Percentiles rank a stretch among this genome's conserved stretches.
Conservation (phyloP, 139 green algal species). For the Chlamydomonas urium region DNA sequence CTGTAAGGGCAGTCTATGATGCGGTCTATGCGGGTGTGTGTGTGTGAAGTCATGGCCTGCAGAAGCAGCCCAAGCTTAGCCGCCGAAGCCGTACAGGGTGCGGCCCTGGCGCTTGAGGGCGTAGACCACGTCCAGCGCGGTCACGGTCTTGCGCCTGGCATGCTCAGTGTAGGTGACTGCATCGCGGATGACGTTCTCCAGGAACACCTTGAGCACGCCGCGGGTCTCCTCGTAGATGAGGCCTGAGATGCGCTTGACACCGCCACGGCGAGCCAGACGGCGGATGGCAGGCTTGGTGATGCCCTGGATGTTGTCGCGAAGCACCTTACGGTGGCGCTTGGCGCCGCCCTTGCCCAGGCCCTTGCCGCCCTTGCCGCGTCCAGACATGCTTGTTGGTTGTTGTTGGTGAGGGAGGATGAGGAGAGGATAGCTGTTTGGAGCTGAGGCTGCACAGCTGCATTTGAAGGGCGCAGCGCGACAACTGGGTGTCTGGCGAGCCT, state of each 20-base stretch:
- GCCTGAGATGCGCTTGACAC: constrained; percentile 84
- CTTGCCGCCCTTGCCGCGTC: constrained; percentile 16
- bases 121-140: constrained; percentile 92
- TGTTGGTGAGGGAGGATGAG: no score
- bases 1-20: no score
- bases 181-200: constrained; percentile 87
- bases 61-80: no score
- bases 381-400: no score
- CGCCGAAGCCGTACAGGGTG: constrained; percentile 96
- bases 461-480: no score
- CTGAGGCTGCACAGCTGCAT: no score
- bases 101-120: constrained; percentile 92
- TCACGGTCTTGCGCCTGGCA: constrained; percentile 91
- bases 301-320: constrained; percentile 93
- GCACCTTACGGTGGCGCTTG: constrained; percentile 91
- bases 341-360: constrained; percentile 73
- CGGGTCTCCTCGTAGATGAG: constrained; percentile 89
- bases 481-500: no score
- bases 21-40: no score
- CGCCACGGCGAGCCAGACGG: constrained; percentile 63
- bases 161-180: constrained; percentile 97
- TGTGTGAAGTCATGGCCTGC: not conserved
- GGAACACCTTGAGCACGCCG: constrained; percentile 83
- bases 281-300: constrained; percentile 86
- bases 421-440: no score